Evolutionary conservation across 2,329 filamentous ascomycete genomes (phyloP).

Genomic region (Microcyclospora tardicrescens): DNA sequence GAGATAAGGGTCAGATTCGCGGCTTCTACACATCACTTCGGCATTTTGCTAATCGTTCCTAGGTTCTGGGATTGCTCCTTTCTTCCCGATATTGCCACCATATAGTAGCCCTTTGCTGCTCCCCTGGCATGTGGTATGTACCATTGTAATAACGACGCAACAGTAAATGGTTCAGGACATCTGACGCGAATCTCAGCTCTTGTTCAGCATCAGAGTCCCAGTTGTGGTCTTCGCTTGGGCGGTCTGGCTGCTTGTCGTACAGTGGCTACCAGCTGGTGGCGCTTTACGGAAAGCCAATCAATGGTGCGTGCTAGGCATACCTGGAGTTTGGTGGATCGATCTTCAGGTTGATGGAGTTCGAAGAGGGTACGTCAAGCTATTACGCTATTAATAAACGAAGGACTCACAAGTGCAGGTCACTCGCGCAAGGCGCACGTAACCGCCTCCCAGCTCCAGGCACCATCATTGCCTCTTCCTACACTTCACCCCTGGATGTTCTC

Average conservation of each 20-base stretch:
- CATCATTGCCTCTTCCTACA: slow-evolving; percentile 82
- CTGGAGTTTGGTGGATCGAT: slow-evolving; percentile 96
- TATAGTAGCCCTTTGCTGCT: slow-evolving; percentile 50
- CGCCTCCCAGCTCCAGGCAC: slow-evolving; percentile 67
- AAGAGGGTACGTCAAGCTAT: slow-evolving; percentile 49
- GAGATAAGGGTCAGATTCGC: slow-evolving; percentile 60
- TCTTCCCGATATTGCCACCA: slow-evolving; percentile 66
- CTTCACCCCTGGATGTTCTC: slow-evolving; percentile 80
- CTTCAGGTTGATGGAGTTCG: slow-evolving; percentile 95
- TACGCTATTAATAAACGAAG: background rate
- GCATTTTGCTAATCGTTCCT: slow-evolving; percentile 8
- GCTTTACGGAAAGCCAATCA: slow-evolving; percentile 67
- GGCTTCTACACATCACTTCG: slow-evolving; percentile 2
- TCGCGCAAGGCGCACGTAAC: slow-evolving; percentile 58
- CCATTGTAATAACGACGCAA: background rate
- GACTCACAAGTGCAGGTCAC: slow-evolving; percentile 34
- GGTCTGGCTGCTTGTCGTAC: slow-evolving; percentile 27
- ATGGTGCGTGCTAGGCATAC: slow-evolving; percentile 77
- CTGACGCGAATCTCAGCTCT: slow-evolving; percentile 32
- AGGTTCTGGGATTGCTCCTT: slow-evolving; percentile 95
- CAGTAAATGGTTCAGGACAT: slow-evolving; percentile 25
- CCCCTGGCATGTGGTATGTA: slow-evolving; percentile 18
- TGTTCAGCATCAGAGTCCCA: slow-evolving; percentile 72
- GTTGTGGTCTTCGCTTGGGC: slow-evolving; percentile 52
- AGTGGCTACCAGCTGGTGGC: slow-evolving; percentile 62